phyloP scores from a whole-genome alignment of 257 asterid genomes.

The Solanum lycopersicoides region DNA sequence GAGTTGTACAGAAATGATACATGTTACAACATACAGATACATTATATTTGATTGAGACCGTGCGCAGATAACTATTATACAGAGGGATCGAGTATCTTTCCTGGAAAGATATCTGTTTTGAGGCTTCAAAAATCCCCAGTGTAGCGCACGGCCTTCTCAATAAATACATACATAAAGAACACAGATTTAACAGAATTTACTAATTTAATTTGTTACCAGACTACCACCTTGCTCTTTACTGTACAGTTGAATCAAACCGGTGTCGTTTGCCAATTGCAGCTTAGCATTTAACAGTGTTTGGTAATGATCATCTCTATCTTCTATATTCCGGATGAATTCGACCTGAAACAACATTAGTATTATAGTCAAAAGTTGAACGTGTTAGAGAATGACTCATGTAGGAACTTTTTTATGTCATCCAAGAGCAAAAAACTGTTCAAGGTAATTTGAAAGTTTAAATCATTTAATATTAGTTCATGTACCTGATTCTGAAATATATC shows the following conservation, averaged over 20 bases:
- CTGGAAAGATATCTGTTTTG: neutral
- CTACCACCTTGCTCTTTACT: conserved; percentile 10
- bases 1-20: neutral
- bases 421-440: neutral
- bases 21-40: neutral
- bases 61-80: neutral
- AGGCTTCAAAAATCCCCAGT: neutral
- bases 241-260: conserved; percentile 23
- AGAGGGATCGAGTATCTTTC: neutral
- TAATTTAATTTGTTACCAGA: neutral
- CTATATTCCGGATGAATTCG: conserved; percentile 50
- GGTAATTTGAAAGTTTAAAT: neutral
- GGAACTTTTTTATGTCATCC: neutral
- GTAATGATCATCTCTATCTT: conserved; percentile 58
- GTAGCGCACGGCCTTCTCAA: neutral
- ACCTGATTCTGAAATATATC: conserved; percentile 84
- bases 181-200: neutral
- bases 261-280: conserved; percentile 46
- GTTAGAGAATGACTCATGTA: neutral
- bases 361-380: neutral
- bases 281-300: conserved; percentile 57
- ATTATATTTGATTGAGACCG: neutral
- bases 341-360: conserved; percentile 25
- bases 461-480: neutral
- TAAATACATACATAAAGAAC: neutral